Percentiles rank a stretch among this genome's conserved stretches.
These are phyloP conservation scores for Medakamo hakoo DNA, from an alignment of 139 green algal species.

Conservation along the genomic window DNA sequence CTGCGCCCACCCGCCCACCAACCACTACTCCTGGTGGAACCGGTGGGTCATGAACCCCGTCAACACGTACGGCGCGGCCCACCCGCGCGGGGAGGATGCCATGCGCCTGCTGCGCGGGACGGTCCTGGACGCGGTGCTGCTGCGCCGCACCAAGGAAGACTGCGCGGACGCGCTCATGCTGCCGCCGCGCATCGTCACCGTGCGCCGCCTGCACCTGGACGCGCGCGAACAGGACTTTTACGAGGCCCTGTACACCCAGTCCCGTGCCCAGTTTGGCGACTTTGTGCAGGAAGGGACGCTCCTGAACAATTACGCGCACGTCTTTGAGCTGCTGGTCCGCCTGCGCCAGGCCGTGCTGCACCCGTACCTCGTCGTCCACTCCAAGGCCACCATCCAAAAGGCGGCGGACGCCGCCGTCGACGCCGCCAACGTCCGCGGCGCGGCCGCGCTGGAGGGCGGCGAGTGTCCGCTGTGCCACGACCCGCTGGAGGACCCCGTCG, in stretches of 20 bases:
- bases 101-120: background rate
- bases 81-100: background rate
- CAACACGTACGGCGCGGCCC: conserved; percentile 31
- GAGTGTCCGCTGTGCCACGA: conserved; percentile 64
- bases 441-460: background rate
- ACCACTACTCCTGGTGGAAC: conserved; percentile 79
- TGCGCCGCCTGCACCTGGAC: conserved; percentile 58
- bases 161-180: conserved; percentile 80
- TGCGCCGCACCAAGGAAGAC: conserved; percentile 83
- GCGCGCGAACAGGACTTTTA: conserved; percentile 81
- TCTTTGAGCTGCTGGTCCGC: conserved; percentile 85
- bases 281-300: conserved; percentile 35
- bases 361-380: conserved; percentile 77
- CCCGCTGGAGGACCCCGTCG: conserved; percentile 42
- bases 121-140: conserved; percentile 43
- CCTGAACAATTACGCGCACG: conserved; percentile 43
- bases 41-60: conserved; percentile 65
- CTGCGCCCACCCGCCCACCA: conserved; percentile 30
- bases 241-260: conserved; percentile 72
- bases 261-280: conserved; percentile 51
- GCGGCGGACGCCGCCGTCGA: conserved; percentile 6
- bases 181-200: conserved; percentile 50
- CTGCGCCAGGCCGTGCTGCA: conserved; percentile 59
- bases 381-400: conserved; percentile 13
- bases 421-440: background rate